Conservation (phyloP, 768 basidiomycete species). For the Calocera viscosa region DNA sequence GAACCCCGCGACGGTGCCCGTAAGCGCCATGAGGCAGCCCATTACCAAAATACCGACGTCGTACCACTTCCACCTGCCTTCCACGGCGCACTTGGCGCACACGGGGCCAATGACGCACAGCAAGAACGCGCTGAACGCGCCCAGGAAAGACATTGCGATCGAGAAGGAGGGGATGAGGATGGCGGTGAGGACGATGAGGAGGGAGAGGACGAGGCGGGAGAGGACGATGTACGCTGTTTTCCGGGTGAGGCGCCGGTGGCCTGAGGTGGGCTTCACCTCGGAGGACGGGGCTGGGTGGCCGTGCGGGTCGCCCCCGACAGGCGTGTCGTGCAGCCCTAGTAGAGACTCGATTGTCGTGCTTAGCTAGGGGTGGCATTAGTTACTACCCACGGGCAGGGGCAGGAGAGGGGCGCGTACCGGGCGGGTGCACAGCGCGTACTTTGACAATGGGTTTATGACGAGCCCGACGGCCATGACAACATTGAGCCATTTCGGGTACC, state of each 20-base stretch:
- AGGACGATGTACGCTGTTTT: conserved; percentile 25
- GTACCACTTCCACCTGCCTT: conserved; percentile 31
- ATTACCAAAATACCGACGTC: conserved; percentile 45
- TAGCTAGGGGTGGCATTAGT: conserved; percentile 34
- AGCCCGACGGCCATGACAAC: conserved; percentile 72
- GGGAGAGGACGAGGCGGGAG: conserved; percentile 48
- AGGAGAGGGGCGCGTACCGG: conserved; percentile 41
- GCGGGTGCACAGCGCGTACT: conserved; percentile 73
- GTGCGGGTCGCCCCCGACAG: conserved; percentile 17
- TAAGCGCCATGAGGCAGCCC: conserved; percentile 54
- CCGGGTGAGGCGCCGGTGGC: conserved; percentile 9
- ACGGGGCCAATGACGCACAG: conserved; percentile 70
- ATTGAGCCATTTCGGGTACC: conserved; percentile 62
- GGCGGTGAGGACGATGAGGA: conserved; percentile 53
- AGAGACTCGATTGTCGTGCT: conserved; percentile 71
- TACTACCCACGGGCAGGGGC: background rate
- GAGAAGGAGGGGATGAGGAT: conserved; percentile 70
- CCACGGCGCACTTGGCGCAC: conserved; percentile 51
- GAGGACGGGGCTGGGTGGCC: conserved; percentile 8
- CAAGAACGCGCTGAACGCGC: conserved; percentile 70
- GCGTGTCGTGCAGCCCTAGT: conserved; percentile 47
- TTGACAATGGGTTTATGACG: conserved; percentile 69
- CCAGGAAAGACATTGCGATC: conserved; percentile 77
- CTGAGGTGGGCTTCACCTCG: conserved; percentile 12
- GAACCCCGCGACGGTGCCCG: conserved; percentile 65